These are phyloP conservation scores for Paecilomyces fulvus DNA, from an alignment of 2,329 filamentous ascomycete genomes.

Conservation along the genomic window DNA sequence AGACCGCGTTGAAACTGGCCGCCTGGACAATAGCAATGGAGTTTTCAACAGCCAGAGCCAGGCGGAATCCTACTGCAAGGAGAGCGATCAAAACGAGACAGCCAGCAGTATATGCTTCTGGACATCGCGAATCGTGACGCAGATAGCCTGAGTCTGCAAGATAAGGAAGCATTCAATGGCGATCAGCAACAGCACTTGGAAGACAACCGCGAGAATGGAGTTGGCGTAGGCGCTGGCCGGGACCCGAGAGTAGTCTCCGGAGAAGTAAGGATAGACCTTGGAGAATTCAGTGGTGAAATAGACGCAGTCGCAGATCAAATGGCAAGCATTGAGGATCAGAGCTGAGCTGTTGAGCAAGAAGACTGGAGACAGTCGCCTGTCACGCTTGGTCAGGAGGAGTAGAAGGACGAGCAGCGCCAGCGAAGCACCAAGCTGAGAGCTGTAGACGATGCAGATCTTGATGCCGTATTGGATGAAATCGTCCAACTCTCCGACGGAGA, in stretches of 20 bases:
- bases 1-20: conserved; percentile 19
- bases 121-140: conserved; percentile 38
- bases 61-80: conserved; percentile 45
- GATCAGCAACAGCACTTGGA: conserved; percentile 46
- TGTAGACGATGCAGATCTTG: conserved; percentile 55
- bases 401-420: conserved; percentile 58
- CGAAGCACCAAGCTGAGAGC: conserved; percentile 61
- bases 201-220: conserved; percentile 41
- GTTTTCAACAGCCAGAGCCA: conserved; percentile 45
- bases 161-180: conserved; percentile 52
- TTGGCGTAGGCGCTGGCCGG: conserved; percentile 35
- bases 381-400: conserved; percentile 56
- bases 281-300: conserved; percentile 55
- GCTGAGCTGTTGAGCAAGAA: conserved; percentile 58
- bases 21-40: conserved; percentile 30
- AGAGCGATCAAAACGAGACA: conserved; percentile 41
- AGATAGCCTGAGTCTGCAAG: conserved; percentile 57
- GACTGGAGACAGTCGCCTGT: conserved; percentile 56
- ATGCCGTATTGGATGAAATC: conserved; percentile 39
- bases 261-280: conserved; percentile 53
- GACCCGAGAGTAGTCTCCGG: conserved; percentile 47
- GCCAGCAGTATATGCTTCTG: conserved; percentile 40
- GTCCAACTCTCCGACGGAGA: conserved; percentile 39
- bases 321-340: conserved; percentile 53
- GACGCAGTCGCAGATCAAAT: conserved; percentile 35